These are phyloP conservation scores for Dendrostoma leiphaemia DNA, from an alignment of 2,329 filamentous ascomycete species.

Conservation along the genomic window DNA sequence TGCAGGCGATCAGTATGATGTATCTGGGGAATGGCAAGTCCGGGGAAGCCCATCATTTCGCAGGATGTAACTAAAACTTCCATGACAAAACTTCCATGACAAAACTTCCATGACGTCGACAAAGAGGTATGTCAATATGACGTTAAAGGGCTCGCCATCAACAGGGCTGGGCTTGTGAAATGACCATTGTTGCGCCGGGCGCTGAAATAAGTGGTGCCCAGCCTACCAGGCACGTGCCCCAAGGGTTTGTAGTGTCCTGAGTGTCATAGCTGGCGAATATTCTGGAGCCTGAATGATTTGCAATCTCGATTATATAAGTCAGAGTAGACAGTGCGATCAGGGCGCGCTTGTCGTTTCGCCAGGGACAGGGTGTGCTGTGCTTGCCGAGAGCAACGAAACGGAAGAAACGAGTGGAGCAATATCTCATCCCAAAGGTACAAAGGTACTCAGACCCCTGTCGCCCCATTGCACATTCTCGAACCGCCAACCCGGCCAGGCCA, in stretches of 20 bases:
- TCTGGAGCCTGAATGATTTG: background rate
- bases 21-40: too few species aligned
- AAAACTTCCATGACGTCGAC: background rate
- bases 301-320: conserved; percentile 1
- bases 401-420: too few species aligned
- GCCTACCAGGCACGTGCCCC: too few species aligned
- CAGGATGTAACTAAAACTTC: too few species aligned
- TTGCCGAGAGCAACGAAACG: too few species aligned
- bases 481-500: conserved; percentile 1
- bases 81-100: too few species aligned
- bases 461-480: background rate
- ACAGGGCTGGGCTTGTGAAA: background rate
- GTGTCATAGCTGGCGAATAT: background rate
- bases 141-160: background rate
- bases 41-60: background rate
- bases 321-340: background rate
- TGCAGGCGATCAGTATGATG: too few species aligned
- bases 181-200: too few species aligned
- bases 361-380: too few species aligned
- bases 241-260: background rate
- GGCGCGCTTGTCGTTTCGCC: background rate
- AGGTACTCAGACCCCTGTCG: background rate
- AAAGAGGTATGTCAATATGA: background rate
- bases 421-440: too few species aligned
- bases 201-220: too few species aligned